Conservation (phyloP, 208 protist genomes). For the Leishmania aethiopica region DNA sequence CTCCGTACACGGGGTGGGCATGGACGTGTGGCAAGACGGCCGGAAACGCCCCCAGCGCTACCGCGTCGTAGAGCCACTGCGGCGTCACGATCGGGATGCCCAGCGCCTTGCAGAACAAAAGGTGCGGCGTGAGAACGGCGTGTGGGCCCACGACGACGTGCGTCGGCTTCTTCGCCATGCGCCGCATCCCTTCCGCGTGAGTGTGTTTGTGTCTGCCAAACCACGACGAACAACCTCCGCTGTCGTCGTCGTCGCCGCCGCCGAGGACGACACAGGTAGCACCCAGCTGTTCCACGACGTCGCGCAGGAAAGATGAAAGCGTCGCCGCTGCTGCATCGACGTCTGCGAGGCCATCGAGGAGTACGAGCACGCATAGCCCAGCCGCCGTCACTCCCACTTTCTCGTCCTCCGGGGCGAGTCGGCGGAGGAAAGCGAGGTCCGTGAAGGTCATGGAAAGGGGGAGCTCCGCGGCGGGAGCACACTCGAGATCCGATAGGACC, state of each 20-base stretch:
- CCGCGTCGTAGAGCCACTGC: slow-evolving; percentile 77
- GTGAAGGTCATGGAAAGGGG: slow-evolving; percentile 32
- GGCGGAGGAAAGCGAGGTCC: slow-evolving; percentile 21
- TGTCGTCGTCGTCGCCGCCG: not conserved
- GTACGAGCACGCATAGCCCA: slow-evolving; percentile 18
- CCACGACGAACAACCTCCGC: slow-evolving; percentile 6
- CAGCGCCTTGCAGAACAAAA: slow-evolving; percentile 60
- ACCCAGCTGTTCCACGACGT: slow-evolving; percentile 72
- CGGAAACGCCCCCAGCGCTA: slow-evolving; percentile 55
- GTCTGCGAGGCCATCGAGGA: slow-evolving; percentile 11
- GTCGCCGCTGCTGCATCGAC: not conserved
- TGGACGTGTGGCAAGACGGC: slow-evolving; percentile 35
- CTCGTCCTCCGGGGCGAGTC: slow-evolving; percentile 2
- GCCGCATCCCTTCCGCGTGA: not conserved
- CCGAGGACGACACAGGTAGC: slow-evolving; percentile 21
- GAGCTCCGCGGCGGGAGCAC: not conserved
- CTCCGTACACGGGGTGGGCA: slow-evolving; percentile 39
- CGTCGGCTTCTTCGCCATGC: slow-evolving; percentile 14
- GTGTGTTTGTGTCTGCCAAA: slow-evolving; percentile 4
- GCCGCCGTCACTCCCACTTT: not conserved
- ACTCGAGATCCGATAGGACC: not conserved
- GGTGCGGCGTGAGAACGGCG: slow-evolving; percentile 45
- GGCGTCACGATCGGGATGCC: slow-evolving; percentile 65
- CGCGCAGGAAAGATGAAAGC: slow-evolving; percentile 29
- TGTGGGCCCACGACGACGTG: slow-evolving; percentile 32